A percentile compares a stretch with the other conserved stretches of the same genome.
phyloP scores from a whole-genome alignment of 768 basidiomycete species.

The Russula lepida region DNA sequence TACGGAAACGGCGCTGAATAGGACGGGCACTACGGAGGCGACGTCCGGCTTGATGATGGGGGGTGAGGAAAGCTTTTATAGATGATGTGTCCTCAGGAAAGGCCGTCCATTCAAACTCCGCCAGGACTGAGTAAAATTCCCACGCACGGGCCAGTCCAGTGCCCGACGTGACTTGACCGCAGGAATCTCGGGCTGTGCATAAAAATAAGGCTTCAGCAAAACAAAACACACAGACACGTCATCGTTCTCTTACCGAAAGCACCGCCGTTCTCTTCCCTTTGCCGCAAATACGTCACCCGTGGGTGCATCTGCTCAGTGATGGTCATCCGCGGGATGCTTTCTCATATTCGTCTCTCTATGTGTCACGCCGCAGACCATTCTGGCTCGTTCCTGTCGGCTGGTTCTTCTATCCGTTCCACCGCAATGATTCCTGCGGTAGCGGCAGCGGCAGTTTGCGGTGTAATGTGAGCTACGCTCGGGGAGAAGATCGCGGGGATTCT shows the following conservation, averaged over 20 bases:
- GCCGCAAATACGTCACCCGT: background rate
- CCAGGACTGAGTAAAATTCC: constrained; percentile 28
- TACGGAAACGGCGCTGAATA: constrained; percentile 25
- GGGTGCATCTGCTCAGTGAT: background rate
- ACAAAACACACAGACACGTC: background rate
- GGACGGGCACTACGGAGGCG: constrained; percentile 26
- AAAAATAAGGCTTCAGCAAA: background rate
- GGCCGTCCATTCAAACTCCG: constrained; percentile 39
- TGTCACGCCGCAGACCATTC: background rate
- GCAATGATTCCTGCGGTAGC: background rate
- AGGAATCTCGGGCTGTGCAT: background rate
- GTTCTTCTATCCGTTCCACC: background rate
- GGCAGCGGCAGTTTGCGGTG: background rate
- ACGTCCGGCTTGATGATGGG: constrained; percentile 30
- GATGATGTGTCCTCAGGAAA: constrained; percentile 31
- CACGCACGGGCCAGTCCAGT: constrained; percentile 39
- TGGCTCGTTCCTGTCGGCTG: background rate
- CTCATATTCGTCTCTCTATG: background rate
- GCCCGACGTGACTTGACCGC: background rate
- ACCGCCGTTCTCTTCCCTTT: background rate
- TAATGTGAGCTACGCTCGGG: background rate
- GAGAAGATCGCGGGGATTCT: constrained; percentile 19
- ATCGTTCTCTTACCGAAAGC: background rate
- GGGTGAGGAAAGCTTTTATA: constrained; percentile 34
- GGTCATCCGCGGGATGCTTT: background rate